Conservation (phyloP, 768 basidiomycete species). For the Cantharellus anzutake region DNA sequence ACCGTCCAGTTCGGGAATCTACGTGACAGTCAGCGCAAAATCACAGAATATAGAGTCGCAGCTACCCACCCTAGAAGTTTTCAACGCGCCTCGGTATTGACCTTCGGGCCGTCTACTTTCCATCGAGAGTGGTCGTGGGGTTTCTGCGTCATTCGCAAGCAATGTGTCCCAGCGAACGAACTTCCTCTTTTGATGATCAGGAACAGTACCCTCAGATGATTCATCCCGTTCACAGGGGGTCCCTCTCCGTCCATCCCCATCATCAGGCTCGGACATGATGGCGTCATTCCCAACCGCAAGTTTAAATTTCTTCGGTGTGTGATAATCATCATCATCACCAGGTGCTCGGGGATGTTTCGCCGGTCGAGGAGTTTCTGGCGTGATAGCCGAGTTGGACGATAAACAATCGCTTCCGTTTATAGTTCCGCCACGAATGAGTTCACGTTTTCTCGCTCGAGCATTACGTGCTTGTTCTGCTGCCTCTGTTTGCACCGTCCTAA, state of each 20-base stretch:
- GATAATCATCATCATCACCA: slow-evolving; percentile 69
- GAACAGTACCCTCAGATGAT: background rate
- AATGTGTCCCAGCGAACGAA: slow-evolving; percentile 1
- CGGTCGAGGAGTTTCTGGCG: slow-evolving; percentile 5
- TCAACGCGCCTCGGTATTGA: background rate
- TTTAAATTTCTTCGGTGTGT: slow-evolving; percentile 29
- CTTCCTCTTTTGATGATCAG: background rate
- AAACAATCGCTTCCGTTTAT: background rate
- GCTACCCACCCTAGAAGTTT: background rate
- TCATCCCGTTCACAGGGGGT: background rate
- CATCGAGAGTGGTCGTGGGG: background rate
- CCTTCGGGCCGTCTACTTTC: background rate
- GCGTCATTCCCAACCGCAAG: background rate
- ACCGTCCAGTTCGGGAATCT: background rate
- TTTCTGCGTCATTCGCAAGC: background rate
- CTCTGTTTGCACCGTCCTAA: slow-evolving; percentile 2
- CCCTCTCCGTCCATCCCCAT: background rate
- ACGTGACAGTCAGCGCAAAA: background rate
- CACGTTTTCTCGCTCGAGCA: background rate
- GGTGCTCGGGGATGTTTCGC: slow-evolving; percentile 39
- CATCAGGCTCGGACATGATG: background rate
- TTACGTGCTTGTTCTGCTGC: slow-evolving; percentile 1
- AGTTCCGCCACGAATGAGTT: background rate
- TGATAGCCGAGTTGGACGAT: background rate
- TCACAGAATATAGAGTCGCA: background rate